These are phyloP conservation scores for Myxozyma udenii DNA, from an alignment of 805 yeast species.

Conservation along the genomic window DNA sequence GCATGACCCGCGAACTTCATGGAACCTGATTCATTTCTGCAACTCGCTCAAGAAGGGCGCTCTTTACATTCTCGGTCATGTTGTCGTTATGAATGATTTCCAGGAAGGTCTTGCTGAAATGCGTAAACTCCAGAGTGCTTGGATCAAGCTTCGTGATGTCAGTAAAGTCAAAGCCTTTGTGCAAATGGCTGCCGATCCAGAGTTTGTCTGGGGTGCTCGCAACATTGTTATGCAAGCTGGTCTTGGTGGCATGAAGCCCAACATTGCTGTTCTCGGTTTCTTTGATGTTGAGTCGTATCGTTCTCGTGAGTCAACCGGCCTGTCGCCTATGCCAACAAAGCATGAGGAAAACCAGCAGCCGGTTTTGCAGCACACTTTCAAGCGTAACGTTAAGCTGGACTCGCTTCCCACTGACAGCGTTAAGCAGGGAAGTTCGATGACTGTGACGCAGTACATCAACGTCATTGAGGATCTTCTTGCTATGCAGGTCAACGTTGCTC, in stretches of 20 bases:
- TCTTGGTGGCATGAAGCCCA: constrained; percentile 97
- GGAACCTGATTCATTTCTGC: constrained; percentile 90
- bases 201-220: constrained; percentile 90
- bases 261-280: constrained; percentile 88
- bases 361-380: constrained; percentile 21
- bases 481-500: constrained; percentile 87
- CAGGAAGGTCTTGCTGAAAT: constrained; percentile 66
- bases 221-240: constrained; percentile 92
- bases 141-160: constrained; percentile 78
- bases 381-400: constrained; percentile 39
- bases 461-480: constrained; percentile 84
- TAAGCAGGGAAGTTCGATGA: constrained; percentile 64
- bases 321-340: constrained; percentile 15
- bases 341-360: constrained; percentile 4
- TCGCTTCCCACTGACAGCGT: constrained; percentile 75
- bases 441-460: constrained; percentile 84
- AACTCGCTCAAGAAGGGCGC: constrained; percentile 96
- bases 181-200: constrained; percentile 83
- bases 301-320: constrained; percentile 6
- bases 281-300: constrained; percentile 48
- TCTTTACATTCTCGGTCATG: constrained; percentile 87
- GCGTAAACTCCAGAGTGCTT: constrained; percentile 68
- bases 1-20: constrained; percentile 86
- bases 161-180: constrained; percentile 87
- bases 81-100: constrained; percentile 62